Conservation (phyloP, 192 early-diverging fungal species). For the Entomortierella chlamydospora region DNA sequence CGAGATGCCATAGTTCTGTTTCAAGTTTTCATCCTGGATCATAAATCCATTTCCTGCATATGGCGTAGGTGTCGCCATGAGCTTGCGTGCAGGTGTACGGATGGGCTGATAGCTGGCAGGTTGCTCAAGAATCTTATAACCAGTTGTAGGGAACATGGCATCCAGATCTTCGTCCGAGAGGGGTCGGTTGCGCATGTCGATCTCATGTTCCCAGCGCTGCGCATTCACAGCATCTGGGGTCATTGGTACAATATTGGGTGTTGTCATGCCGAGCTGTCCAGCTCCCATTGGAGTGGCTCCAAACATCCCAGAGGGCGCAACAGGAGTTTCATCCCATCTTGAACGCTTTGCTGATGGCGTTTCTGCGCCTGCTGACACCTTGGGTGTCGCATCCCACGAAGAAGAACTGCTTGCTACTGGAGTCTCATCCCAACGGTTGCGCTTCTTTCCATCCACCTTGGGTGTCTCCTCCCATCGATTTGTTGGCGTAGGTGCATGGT, state of each 20-base stretch:
- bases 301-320: slow-evolving; percentile 66
- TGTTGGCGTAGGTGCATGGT: slow-evolving; percentile 56
- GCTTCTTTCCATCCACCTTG: slow-evolving; percentile 63
- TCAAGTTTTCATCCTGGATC: slow-evolving; percentile 84
- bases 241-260: slow-evolving; percentile 78
- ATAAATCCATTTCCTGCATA: slow-evolving; percentile 85
- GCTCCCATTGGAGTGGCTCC: slow-evolving; percentile 85
- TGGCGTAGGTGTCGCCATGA: slow-evolving; percentile 94
- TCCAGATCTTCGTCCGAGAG: slow-evolving; percentile 97
- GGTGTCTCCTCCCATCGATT: slow-evolving; percentile 88
- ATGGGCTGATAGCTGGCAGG: slow-evolving; percentile 92
- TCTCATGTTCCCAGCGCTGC: slow-evolving; percentile 80
- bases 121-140: slow-evolving; percentile 93
- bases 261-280: slow-evolving; percentile 82
- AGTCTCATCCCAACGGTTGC: slow-evolving; percentile 86
- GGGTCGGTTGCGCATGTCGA: slow-evolving; percentile 88
- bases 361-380: slow-evolving; percentile 58
- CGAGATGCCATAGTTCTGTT: slow-evolving; percentile 75
- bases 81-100: slow-evolving; percentile 94
- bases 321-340: slow-evolving; percentile 97
- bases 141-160: slow-evolving; percentile 88
- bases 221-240: slow-evolving; percentile 84
- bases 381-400: slow-evolving; percentile 85
- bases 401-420: slow-evolving; percentile 67
- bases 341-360: slow-evolving; percentile 75